Evolutionary conservation across 768 basidiomycete genomes (phyloP).

Genomic region (Coprinopsis marcescibilis): DNA sequence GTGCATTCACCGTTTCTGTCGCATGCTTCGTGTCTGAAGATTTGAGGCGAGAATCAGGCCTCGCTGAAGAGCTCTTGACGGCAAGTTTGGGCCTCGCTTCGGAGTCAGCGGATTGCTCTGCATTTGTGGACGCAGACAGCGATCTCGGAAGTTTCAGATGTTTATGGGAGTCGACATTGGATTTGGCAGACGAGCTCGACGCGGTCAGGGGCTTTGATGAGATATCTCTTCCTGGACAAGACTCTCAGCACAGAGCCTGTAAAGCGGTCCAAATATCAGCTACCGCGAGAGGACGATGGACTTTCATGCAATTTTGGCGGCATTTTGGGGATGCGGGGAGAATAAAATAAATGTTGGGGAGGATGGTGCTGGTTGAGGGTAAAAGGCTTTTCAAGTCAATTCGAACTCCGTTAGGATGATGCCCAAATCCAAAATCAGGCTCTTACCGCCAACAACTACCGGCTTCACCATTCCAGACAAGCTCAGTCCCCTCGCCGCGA

Average conservation of each 20-base stretch:
- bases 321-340: neutral
- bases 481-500: neutral
- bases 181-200: constrained; percentile 12
- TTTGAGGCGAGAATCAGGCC: too few species aligned
- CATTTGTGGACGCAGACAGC: neutral
- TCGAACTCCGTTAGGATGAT: constrained; percentile 2
- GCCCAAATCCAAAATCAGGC: constrained; percentile 5
- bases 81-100: too few species aligned
- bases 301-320: neutral
- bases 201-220: constrained; percentile 18
- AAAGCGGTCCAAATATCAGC: constrained; percentile 6
- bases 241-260: constrained; percentile 15
- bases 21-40: too few species aligned
- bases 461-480: neutral
- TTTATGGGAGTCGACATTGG: constrained; percentile 9
- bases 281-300: constrained; percentile 8
- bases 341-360: constrained; percentile 3
- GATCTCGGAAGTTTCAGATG: neutral
- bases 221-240: constrained; percentile 21
- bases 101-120: neutral
- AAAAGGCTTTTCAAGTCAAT: neutral
- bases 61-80: too few species aligned
- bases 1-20: too few species aligned
- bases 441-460: neutral
- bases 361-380: neutral